Base-by-base conservation (phyloP, 495 filamentous ascomycete genomes). In the Hypomontagnella submonticulosa region DNA sequence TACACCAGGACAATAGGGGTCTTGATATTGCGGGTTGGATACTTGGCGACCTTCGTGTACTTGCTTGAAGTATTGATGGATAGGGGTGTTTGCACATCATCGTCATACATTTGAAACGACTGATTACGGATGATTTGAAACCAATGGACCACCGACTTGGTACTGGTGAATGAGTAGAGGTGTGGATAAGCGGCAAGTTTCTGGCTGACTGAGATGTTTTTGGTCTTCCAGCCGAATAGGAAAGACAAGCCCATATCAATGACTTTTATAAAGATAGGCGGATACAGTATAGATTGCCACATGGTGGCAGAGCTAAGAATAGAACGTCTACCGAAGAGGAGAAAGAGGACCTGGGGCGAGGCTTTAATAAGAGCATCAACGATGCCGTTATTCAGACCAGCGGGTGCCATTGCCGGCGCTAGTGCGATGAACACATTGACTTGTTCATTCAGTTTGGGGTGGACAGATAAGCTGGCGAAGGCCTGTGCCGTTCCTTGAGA, bases 101-200 rank as follows among this genome's bases (percentile, higher is more conserved):
- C 95, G 70, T 99, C 95, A 74, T 92, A 98, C 90, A 99, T 97
- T 75, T 98, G 95, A 73, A 99, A 99, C 30, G 84, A 90, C 64
- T 90, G 89, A 70, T 93, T 97, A 43, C 95, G 88, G 64, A 99
- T 98, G 69, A 99, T 97, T 71, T 99, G 95, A 76, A 99, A 99
- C 95, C 95, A 99, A 69, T 99, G 95, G 0, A 99, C 95, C 7
- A 97, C 91, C 11, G 88, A 91, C 72, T 99, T 99, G 57, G 92
- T 96, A 71, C 90, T 94, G 0, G 95, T 97, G 73, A 92, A 98
- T 2, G 93, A 97, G 73, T 96, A 99, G 1, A 99, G 80, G 75
- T 99, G 96, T 20, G 94, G 87, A 70, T 99, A 99, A n/a, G 92
- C 93, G 20, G 95, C 95, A 4, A 98, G 86, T 75, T 99, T 99